Evolutionary conservation across 2,329 filamentous ascomycete species (phyloP), one percentile per base, ranked within the genome.

Genomic region (Apiospora arundinis): DNA sequence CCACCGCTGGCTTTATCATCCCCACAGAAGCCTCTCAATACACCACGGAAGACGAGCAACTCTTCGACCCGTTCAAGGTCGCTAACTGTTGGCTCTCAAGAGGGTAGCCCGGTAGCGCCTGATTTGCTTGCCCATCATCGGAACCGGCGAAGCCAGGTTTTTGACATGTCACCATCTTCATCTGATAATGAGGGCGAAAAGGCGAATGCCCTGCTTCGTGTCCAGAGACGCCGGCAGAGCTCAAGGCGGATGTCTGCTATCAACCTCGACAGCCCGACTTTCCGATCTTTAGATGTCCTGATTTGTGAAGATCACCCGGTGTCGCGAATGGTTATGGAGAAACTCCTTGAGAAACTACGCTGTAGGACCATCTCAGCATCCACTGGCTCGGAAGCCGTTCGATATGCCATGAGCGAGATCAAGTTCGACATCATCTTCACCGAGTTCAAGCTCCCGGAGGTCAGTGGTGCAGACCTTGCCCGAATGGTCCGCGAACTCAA

Each of bases 351-450:
- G 81, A 99, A 98, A 83, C 86, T 98, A 46, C 92, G 94, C 46
- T 99, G 96, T 78, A 93, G 96, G 56, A 98, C 95, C 11, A 96
- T 99, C 77, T 95, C 94, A 2, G 95, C 96, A 5, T 89, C 92
- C 3, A 97, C 95, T 76, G 96, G 96, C 0, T 92, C 94, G 0
- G 96, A 99, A 79, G 96, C 95, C 14, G 92, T 97, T 77, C 91
- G 95, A 28, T 97, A 96, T 82, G 95, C 96, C 40, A 93, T 97
- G 87, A 95, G 95, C 78, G 95, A 98, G 79, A 95, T 99, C 79
- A 97, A 98, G 79, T 99, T 98, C 79, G 96, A 99, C 82, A 94
- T 98, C 77, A 98, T 99, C 80, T 96, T 99, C 86, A 95, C 97
- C 82, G 96, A 99, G 82, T 98, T 95, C 84, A 97, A 95, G 80